Base-by-base conservation (phyloP, 805 yeast genomes). In the Candida morakotiae region DNA sequence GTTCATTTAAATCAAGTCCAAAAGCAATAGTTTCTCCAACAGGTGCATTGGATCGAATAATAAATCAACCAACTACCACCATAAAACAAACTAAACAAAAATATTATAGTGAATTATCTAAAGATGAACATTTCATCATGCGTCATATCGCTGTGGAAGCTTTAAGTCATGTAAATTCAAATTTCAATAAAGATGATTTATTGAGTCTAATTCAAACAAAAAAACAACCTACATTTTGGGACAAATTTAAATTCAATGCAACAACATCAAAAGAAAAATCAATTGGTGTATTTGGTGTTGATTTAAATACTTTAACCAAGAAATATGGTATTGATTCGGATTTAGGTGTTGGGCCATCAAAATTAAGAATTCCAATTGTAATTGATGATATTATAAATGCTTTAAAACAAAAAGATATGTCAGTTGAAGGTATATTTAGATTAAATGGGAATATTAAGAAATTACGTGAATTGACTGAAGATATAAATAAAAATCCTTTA, bases 361-460 rank as follows among this genome's bases (percentile, higher is more conserved):
- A 80, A 46, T 71, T 93, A 29, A 73, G 80, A 25, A 83, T 93
- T 28, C 99, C 99, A 1, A 72, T 86, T 33, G 67, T 93, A 26
- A 71, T 93, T 29, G 98, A 91, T 51, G 98, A 93, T 51, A 66
- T 89, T 13, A 78, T 93, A 24, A 75, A 78, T 21, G 85, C 95
- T 0, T 75, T 93, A 67, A 76, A 86, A 37, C 91, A 83, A 42
- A 87, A 86, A 70, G 98, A 93, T 60, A 78, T 91, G 83, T 86
- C 97, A 2, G 88, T 81, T 21, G 98, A 93, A 60, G 98, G 98
- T 42, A 83, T 93, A 4, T 93, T 93, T 73, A 77, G 99, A 51
- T 83, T 89, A 54, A 93, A 93, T 55, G 99, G 99, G 52, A 93
- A 93, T 55, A 89, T 93, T 53, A 79, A 88, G 49, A 74, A 85